These are phyloP conservation scores for Guadua angustifolia DNA, from an alignment of 176 grass and related monocot species.

Conservation along the genomic window DNA sequence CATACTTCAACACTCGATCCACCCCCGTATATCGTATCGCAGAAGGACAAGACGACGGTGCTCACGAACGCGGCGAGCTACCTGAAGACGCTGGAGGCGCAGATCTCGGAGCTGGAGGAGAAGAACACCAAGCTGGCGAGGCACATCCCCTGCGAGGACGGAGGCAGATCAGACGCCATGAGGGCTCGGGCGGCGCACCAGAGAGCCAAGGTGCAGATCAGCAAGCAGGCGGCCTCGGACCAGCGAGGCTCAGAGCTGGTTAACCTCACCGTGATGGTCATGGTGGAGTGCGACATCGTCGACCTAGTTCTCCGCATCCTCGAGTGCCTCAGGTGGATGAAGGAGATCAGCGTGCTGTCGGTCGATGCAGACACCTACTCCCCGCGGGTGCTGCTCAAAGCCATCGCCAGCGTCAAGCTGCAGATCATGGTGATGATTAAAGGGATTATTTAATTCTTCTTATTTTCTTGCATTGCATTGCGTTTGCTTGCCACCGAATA, in stretches of 20 bases:
- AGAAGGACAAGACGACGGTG: constrained; percentile 97
- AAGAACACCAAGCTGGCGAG: constrained; percentile 80
- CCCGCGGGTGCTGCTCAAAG: constrained; percentile 65
- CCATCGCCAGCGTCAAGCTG: constrained; percentile 75
- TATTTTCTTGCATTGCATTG: not conserved
- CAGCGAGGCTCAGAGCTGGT: constrained; percentile 52
- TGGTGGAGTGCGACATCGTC: constrained; percentile 75
- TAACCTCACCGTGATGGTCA: constrained; percentile 68
- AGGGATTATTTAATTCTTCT: not conserved
- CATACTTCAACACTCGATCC: too few relatives aligned
- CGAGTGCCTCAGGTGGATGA: constrained; percentile 63
- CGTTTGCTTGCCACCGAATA: not conserved
- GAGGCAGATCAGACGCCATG: not conserved
- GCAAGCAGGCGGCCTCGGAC: constrained; percentile 34
- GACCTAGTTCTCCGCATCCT: constrained; percentile 77
- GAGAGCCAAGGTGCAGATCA: constrained; percentile 60
- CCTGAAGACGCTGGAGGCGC: constrained; percentile 60
- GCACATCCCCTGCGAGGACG: constrained; percentile 39
- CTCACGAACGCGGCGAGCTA: constrained; percentile 68
- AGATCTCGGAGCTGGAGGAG: constrained; percentile 78
- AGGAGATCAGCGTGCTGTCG: constrained; percentile 51
- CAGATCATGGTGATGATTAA: constrained; percentile 54
- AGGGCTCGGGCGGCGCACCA: constrained; percentile 21
- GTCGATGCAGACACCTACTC: constrained; percentile 80
- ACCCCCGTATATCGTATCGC: not conserved